Conservation (phyloP, 306 rosid genomes). For the Ceratonia siliqua region DNA sequence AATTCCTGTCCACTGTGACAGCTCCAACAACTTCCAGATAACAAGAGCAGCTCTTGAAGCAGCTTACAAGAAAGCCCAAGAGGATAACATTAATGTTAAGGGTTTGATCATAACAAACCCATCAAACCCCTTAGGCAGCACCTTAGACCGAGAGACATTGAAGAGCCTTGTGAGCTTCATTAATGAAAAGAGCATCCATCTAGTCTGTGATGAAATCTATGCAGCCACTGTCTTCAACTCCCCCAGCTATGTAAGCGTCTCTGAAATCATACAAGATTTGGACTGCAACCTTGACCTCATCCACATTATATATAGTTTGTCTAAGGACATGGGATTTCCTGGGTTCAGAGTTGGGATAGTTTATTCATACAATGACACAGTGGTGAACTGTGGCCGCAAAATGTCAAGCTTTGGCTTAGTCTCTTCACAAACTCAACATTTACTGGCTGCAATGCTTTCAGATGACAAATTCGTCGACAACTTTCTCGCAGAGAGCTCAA, state of each 20-base stretch:
- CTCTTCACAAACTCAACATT: conserved; percentile 74
- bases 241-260: conserved; percentile 53
- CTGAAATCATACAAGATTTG: conserved; percentile 63
- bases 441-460: conserved; percentile 67
- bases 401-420: conserved; percentile 97
- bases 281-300: conserved; percentile 60
- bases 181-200: conserved; percentile 66
- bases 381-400: conserved; percentile 61
- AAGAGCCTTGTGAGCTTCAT: conserved; percentile 63
- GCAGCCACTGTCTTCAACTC: conserved; percentile 72
- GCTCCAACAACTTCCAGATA: conserved; percentile 73
- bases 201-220: conserved; percentile 89
- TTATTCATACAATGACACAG: conserved; percentile 75
- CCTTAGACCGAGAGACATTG: conserved; percentile 58
- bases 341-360: conserved; percentile 87
- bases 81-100: conserved; percentile 59
- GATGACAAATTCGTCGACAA: conserved; percentile 56
- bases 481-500: conserved; percentile 54
- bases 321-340: conserved; percentile 93
- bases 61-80: conserved; percentile 63
- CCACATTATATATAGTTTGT: conserved; percentile 74
- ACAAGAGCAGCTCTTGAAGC: conserved; percentile 66
- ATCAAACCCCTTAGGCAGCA: conserved; percentile 85
- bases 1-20: conserved; percentile 67
- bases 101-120: conserved; percentile 88